These are phyloP conservation scores for Aureobasidium musti DNA, from an alignment of 2,329 filamentous ascomycete species.

Conservation along the genomic window DNA sequence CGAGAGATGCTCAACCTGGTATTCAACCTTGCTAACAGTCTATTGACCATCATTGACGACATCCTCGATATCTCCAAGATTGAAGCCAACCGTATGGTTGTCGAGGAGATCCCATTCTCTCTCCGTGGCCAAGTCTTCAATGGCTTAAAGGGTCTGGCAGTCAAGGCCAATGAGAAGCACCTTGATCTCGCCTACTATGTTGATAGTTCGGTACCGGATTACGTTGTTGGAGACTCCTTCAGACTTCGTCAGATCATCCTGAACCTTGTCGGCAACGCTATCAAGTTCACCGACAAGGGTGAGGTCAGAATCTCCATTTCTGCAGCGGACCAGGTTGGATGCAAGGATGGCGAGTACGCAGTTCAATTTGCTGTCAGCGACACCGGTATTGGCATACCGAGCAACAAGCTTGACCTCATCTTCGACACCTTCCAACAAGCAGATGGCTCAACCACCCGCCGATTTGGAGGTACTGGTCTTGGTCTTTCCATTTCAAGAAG, in stretches of 20 bases:
- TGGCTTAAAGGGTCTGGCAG: constrained; percentile 92
- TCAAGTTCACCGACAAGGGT: constrained; percentile 97
- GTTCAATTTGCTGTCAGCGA: constrained; percentile 96
- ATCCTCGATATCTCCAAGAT: constrained; percentile 72
- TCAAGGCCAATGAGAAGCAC: constrained; percentile 95
- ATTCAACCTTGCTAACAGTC: constrained; percentile 91
- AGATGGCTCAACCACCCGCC: constrained; percentile 92
- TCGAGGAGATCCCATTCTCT: constrained; percentile 97
- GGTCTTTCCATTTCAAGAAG: constrained; percentile 94
- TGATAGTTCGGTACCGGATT: constrained; percentile 89
- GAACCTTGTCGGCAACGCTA: constrained; percentile 95
- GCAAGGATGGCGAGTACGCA: constrained; percentile 74
- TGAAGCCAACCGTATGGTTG: constrained; percentile 95
- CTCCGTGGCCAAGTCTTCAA: constrained; percentile 95
- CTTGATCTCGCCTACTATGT: constrained; percentile 91
- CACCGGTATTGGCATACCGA: constrained; percentile 93
- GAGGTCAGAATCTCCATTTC: constrained; percentile 94
- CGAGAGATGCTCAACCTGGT: constrained; percentile 99
- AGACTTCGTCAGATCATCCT: constrained; percentile 93
- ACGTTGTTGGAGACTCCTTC: constrained; percentile 95
- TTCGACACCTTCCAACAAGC: constrained; percentile 99
- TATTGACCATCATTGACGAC: constrained; percentile 93
- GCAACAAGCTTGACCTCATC: constrained; percentile 93
- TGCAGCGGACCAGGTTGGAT: constrained; percentile 65
- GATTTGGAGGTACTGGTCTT: constrained; percentile 92